Evolutionary conservation across 345 rosid species (phyloP).

Genomic region (Ailanthus altissimus): DNA sequence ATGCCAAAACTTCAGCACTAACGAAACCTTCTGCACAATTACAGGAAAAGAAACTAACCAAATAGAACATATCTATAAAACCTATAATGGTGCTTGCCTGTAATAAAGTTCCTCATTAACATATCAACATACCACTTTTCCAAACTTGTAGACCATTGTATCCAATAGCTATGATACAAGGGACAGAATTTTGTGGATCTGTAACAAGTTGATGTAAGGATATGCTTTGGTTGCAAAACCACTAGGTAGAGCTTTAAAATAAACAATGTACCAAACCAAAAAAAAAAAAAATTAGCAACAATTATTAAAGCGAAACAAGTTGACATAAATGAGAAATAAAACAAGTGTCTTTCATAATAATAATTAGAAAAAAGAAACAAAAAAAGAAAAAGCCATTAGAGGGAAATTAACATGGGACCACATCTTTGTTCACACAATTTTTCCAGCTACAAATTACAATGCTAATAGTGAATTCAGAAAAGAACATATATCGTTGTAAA

Average conservation of each 20-base stretch:
- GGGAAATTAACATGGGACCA: background rate
- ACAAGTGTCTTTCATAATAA: background rate
- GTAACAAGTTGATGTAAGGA: conserved; percentile 61
- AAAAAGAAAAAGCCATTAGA: background rate
- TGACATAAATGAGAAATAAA: background rate
- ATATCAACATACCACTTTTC: conserved; percentile 59
- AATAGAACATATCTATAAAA: conserved; percentile 1
- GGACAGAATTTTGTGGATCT: conserved; percentile 78
- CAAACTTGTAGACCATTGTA: conserved; percentile 81
- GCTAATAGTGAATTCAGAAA: background rate
- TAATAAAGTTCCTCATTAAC: background rate
- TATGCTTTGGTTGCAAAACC: conserved; percentile 18
- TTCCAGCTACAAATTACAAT: background rate
- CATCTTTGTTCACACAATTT: background rate
- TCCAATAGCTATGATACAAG: conserved; percentile 80
- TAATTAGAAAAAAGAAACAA: background rate
- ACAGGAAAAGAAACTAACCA: conserved; percentile 19
- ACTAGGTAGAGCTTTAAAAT: background rate
- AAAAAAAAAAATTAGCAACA: background rate
- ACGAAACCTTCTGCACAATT: conserved; percentile 63
- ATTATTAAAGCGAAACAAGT: background rate
- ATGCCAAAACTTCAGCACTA: conserved; percentile 66
- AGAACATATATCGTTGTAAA: background rate
- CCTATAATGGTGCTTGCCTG: conserved; percentile 1
- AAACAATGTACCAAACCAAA: background rate